phyloP scores from a whole-genome alignment of 805 yeast genomes.

The Kregervanrija fluxuum region DNA sequence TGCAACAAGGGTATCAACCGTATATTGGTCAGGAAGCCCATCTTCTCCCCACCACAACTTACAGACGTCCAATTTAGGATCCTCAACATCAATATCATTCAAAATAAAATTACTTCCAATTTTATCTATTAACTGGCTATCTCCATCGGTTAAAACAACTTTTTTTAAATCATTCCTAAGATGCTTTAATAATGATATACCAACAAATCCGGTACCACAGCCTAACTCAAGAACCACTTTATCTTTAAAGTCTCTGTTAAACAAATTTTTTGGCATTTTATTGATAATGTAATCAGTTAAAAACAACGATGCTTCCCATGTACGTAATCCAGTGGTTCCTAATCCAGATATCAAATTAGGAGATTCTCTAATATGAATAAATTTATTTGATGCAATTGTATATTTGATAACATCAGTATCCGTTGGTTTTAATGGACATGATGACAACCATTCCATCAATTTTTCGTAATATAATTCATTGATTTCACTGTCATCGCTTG shows the following conservation, averaged over 20 bases:
- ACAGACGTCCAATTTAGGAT: slow-evolving; percentile 23
- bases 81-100: slow-evolving; percentile 29
- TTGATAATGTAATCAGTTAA: slow-evolving; percentile 44
- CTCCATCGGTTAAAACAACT: slow-evolving; percentile 62
- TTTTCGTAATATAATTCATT: slow-evolving; percentile 39
- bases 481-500: slow-evolving; percentile 13
- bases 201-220: slow-evolving; percentile 82
- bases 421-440: slow-evolving; percentile 30
- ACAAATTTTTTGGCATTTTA: not conserved
- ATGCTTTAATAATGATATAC: slow-evolving; percentile 37
- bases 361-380: slow-evolving; percentile 42
- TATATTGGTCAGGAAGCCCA: slow-evolving; percentile 26
- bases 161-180: slow-evolving; percentile 6
- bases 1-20: slow-evolving; percentile 52
- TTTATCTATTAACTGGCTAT: slow-evolving; percentile 43
- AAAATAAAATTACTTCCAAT: slow-evolving; percentile 36
- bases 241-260: slow-evolving; percentile 12
- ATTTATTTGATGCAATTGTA: slow-evolving; percentile 17
- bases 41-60: slow-evolving; percentile 57
- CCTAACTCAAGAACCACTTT: slow-evolving; percentile 63
- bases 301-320: slow-evolving; percentile 89
- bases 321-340: slow-evolving; percentile 86
- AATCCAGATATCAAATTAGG: slow-evolving; percentile 59
- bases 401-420: slow-evolving; percentile 33
- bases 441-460: slow-evolving; percentile 30